These are phyloP conservation scores for Immersiella caudata DNA, from an alignment of 495 filamentous ascomycete species.

Conservation along the genomic window DNA sequence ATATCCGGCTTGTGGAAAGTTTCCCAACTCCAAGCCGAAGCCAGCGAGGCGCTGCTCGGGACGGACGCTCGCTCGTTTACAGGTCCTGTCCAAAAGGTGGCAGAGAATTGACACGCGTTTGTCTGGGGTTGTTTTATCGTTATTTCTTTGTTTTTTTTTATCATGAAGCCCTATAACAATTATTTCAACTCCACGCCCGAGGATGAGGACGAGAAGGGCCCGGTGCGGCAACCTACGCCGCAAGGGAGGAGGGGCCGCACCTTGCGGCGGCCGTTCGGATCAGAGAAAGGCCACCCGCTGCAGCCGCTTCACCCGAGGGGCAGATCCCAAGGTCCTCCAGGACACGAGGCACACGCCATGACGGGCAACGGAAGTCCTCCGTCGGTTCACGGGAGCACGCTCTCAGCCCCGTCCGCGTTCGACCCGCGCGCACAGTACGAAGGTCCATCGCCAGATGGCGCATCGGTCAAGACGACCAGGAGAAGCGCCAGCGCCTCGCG, in stretches of 20 bases:
- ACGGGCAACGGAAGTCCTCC: background rate
- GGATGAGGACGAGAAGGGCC: background rate
- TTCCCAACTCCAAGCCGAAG: background rate
- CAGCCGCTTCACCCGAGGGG: background rate
- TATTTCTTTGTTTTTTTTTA: background rate
- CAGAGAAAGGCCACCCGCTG: constrained; percentile 1
- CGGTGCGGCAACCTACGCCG: background rate
- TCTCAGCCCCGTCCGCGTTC: constrained; percentile 21
- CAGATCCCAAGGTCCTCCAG: background rate
- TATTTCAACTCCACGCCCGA: background rate
- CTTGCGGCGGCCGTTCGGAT: background rate
- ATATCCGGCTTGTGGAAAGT: background rate
- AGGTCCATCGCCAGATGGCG: background rate
- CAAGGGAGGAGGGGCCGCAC: background rate
- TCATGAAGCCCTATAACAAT: background rate
- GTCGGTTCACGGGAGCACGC: constrained; percentile 15
- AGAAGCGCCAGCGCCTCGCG: constrained; percentile 19
- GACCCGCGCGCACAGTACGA: background rate
- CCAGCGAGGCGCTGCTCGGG: background rate
- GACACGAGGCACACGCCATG: background rate
- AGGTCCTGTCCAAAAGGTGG: background rate
- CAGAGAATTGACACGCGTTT: background rate
- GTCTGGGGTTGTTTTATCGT: background rate
- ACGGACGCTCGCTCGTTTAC: background rate
- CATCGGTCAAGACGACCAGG: background rate